A percentile compares a stretch with the other conserved stretches of the same genome.
These are phyloP conservation scores for Alternaria incomplexa DNA, from an alignment of 2,329 filamentous ascomycete genomes.

Conservation along the genomic window DNA sequence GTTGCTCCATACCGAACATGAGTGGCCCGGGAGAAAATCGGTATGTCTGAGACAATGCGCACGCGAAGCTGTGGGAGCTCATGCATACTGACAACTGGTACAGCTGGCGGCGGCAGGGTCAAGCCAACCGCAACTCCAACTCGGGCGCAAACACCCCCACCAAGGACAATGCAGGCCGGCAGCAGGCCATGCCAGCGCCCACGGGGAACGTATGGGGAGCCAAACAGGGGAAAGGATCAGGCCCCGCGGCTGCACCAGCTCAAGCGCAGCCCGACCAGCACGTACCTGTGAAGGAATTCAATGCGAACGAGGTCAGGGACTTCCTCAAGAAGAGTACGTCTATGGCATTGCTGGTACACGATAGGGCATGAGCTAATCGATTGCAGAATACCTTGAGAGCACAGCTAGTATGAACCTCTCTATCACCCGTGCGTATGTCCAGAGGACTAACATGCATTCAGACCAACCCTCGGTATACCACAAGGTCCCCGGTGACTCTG, in stretches of 20 bases:
- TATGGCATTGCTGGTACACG: too few relatives aligned
- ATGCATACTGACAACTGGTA: constrained; percentile 19
- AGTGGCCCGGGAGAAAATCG: constrained; percentile 49
- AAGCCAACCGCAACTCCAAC: constrained; percentile 38
- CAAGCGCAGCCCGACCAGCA: constrained; percentile 38
- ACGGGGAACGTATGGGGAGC: constrained; percentile 45
- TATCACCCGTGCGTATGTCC: not conserved
- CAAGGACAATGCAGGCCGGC: constrained; percentile 38
- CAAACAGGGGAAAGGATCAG: constrained; percentile 38
- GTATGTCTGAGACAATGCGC: constrained; percentile 22
- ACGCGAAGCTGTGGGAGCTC: not conserved
- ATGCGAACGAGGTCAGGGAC: constrained; percentile 51
- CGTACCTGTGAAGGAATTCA: constrained; percentile 51
- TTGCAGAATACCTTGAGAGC: constrained; percentile 37
- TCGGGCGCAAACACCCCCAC: constrained; percentile 43
- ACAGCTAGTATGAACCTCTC: constrained; percentile 29
- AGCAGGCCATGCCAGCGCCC: constrained; percentile 38
- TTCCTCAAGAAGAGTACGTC: constrained; percentile 50
- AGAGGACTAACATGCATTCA: constrained; percentile 28
- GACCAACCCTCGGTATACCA: constrained; percentile 43
- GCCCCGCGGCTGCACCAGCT: constrained; percentile 18
- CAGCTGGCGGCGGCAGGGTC: constrained; percentile 47
- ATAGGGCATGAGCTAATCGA: constrained; percentile 24
- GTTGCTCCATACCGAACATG: constrained; percentile 38
- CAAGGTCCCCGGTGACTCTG: constrained; percentile 50